phyloP scores from a whole-genome alignment of 768 basidiomycete species.

The Psilocybe cubensis region DNA sequence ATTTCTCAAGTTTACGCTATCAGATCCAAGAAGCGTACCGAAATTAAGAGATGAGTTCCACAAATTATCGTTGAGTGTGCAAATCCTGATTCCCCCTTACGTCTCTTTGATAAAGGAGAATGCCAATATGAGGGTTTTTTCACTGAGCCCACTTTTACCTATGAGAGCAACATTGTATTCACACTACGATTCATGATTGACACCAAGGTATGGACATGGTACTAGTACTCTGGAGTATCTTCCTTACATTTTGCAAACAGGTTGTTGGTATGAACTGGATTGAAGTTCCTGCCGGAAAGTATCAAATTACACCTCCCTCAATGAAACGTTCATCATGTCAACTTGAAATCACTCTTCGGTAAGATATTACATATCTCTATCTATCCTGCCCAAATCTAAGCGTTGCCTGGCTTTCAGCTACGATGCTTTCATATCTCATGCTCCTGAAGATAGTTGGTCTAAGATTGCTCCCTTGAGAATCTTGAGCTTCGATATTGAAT shows the following conservation, averaged over 20 bases:
- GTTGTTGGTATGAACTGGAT: slow-evolving; percentile 99
- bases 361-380: slow-evolving; percentile 21
- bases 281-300: slow-evolving; percentile 85
- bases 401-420: slow-evolving; percentile 50
- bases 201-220: slow-evolving; percentile 61
- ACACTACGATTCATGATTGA: slow-evolving; percentile 98
- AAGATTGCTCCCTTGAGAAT: slow-evolving; percentile 92
- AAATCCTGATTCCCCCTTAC: slow-evolving; percentile 33
- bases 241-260: slow-evolving; percentile 37
- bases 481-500: slow-evolving; percentile 98
- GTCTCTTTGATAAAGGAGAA: slow-evolving; percentile 76
- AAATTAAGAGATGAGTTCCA: slow-evolving; percentile 87
- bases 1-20: slow-evolving; percentile 85
- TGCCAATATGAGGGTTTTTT: slow-evolving; percentile 67
- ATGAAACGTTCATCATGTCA: slow-evolving; percentile 84
- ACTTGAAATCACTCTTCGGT: slow-evolving; percentile 84
- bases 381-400: not conserved
- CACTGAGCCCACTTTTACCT: slow-evolving; percentile 63
- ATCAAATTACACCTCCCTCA: slow-evolving; percentile 58
- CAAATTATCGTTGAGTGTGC: not conserved
- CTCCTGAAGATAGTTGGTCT: slow-evolving; percentile 92
- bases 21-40: slow-evolving; percentile 76
- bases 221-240: not conserved
- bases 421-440: slow-evolving; percentile 85
- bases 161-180: slow-evolving; percentile 93